Evolutionary conservation across 331 rosid species (phyloP).

Genomic region (Acacia concinna): DNA sequence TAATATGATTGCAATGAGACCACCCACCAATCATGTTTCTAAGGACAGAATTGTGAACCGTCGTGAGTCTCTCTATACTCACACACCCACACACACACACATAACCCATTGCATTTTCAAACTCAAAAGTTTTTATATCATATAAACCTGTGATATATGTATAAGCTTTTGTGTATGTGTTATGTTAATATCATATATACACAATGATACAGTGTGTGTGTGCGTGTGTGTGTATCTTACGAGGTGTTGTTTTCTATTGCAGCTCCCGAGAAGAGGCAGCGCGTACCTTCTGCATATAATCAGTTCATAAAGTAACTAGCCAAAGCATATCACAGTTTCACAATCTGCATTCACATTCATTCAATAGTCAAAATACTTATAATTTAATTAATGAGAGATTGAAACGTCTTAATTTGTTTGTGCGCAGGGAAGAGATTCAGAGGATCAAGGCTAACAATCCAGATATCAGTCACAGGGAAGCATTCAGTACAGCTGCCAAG

Average conservation of each 20-base stretch:
- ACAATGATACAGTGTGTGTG: neutral
- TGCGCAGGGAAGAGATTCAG: constrained; percentile 87
- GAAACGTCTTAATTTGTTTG: constrained; percentile 14
- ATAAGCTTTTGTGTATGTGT: neutral
- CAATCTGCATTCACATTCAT: neutral
- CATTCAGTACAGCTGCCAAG: constrained; percentile 97
- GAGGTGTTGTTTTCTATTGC: constrained; percentile 71
- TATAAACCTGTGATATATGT: neutral
- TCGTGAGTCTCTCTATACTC: too few relatives aligned
- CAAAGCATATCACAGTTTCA: neutral
- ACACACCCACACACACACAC: too few relatives aligned
- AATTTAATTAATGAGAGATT: neutral
- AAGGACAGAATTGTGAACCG: constrained; percentile 76
- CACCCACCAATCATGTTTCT: constrained; percentile 47
- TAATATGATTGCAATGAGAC: constrained; percentile 69
- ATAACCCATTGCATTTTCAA: neutral
- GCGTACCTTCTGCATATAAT: constrained; percentile 98
- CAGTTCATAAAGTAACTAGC: constrained; percentile 95
- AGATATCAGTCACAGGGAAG: constrained; percentile 94
- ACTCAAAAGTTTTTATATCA: neutral
- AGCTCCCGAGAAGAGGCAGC: constrained; percentile 99
- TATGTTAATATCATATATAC: neutral
- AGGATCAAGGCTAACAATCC: constrained; percentile 98
- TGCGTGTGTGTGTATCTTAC: constrained; percentile 25
- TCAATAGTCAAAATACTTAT: neutral